Conservation (phyloP, 163 green algal genomes). For the Prototheca cutis region DNA sequence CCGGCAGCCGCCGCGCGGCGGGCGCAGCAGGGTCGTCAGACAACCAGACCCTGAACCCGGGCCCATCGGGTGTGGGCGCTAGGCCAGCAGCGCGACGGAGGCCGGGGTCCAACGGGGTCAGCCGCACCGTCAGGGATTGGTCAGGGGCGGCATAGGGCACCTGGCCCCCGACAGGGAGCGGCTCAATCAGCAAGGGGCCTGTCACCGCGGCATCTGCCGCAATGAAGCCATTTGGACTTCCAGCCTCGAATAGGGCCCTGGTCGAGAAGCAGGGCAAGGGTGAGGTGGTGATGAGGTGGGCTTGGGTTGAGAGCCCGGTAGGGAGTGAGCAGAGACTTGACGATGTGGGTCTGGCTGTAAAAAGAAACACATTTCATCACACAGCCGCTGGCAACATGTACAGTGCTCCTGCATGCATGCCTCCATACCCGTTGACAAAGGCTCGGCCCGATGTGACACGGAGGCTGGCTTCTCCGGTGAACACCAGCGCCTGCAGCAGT, state of each 20-base stretch:
- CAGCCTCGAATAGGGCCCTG: background rate
- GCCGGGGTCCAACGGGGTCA: background rate
- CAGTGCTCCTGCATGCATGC: background rate
- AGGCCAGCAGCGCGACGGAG: background rate
- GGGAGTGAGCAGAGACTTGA: background rate
- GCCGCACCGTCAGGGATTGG: background rate
- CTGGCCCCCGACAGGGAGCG: background rate
- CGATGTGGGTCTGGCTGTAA: background rate
- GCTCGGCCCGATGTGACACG: background rate
- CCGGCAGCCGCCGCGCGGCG: background rate
- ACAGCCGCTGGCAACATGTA: background rate
- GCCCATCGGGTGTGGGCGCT: background rate
- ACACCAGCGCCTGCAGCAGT: constrained; percentile 17
- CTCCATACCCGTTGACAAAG: background rate
- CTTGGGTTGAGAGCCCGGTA: background rate
- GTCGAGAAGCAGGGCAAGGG: background rate
- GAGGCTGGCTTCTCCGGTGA: constrained; percentile 7
- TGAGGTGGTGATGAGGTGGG: background rate
- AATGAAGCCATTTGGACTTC: background rate
- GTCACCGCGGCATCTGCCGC: background rate
- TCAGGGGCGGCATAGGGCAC: background rate
- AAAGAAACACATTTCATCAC: background rate
- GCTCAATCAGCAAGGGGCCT: constrained; percentile 6
- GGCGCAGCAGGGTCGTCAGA: constrained; percentile 5
- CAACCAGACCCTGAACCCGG: constrained; percentile 7